A percentile compares a stretch with the other conserved stretches of the same genome.
These are phyloP conservation scores for Spinacia oleracea DNA, from an alignment of 179 eudicot species.

Conservation along the genomic window DNA sequence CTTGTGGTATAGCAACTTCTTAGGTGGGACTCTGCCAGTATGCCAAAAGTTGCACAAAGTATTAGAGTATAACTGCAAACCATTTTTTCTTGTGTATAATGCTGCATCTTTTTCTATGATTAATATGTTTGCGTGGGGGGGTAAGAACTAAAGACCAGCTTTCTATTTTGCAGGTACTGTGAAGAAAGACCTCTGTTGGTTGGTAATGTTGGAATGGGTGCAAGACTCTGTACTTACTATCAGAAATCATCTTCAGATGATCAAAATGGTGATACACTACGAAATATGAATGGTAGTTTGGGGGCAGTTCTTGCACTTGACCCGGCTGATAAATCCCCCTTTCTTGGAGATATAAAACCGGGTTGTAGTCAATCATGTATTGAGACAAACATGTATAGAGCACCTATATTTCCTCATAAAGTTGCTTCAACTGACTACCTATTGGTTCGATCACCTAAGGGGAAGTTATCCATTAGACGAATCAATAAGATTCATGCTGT, in stretches of 20 bases:
- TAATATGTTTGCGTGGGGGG: not conserved
- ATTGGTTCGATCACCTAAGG: conserved; percentile 91
- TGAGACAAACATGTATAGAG: conserved; percentile 96
- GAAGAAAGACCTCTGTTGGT: conserved; percentile 96
- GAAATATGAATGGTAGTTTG: conserved; percentile 56
- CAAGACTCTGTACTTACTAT: conserved; percentile 91
- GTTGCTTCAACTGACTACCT: conserved; percentile 90
- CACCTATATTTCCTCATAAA: conserved; percentile 83
- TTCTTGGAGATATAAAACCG: conserved; percentile 90
- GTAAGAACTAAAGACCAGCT: not conserved
- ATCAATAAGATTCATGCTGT: conserved; percentile 89
- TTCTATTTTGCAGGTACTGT: conserved; percentile 64
- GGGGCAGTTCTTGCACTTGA: conserved; percentile 84
- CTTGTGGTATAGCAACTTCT: not conserved
- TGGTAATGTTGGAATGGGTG: conserved; percentile 97
- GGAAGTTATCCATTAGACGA: conserved; percentile 91
- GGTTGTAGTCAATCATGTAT: conserved; percentile 85
- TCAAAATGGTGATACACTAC: conserved; percentile 66
- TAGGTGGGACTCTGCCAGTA: not conserved
- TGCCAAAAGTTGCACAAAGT: not conserved
- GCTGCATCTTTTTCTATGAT: not conserved
- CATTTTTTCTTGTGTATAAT: not conserved
- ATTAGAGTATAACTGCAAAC: not conserved
- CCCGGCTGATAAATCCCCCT: conserved; percentile 97
- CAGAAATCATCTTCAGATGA: conserved; percentile 81